Evolutionary conservation across 148 eudicot species (phyloP), one percentile per base, ranked within the genome.

Genomic region (Silene uniflora): DNA sequence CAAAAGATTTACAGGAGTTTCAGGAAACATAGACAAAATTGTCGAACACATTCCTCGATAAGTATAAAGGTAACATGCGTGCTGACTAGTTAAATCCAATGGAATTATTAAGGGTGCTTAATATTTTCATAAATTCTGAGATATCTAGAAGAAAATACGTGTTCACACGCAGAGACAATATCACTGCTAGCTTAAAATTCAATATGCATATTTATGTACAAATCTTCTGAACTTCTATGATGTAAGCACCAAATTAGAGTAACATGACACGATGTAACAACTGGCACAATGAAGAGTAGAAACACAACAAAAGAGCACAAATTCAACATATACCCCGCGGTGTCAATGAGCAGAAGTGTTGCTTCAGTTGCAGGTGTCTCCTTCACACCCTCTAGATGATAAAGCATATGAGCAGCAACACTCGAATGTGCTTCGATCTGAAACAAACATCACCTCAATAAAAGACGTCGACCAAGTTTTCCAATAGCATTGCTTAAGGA

Each of bases 351-450:
- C 80, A 95, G 87, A 83, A 92, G 84, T 19, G 96, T 87, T 75
- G 96, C 85, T 79, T 92, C 98, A 7, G 96, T 90, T 77, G 96
- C 78, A 82, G 95, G 78, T 59, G 98, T 76, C 80, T 83, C 88
- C 81, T 87, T 86, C 64, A 86, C 96, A 79, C 77, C 88, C 83
- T 90, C 97, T 70, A 92, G 87, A 78, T 89, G 96, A 83, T 79
- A 87, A 27, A 95, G 87, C 87, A 80, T 86, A 85, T 92, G 98
- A 24, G 84, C 88, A 84, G 98, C 91, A 79, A 91, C 98, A 87
- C 96, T 84, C 73, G 97, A 72, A 86, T 94, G 96, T 54, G 97
- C 98, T 87, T 89, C 76, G 63, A 94, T 82, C 98, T 91, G 83
- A 76, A 75, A 75, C 32, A 72, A 58, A 64, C 2, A 62, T 67